Percentiles rank a stretch among this genome's conserved stretches.
phyloP scores from a whole-genome alignment of 768 basidiomycete species.

The Rhizopogon rudus region DNA sequence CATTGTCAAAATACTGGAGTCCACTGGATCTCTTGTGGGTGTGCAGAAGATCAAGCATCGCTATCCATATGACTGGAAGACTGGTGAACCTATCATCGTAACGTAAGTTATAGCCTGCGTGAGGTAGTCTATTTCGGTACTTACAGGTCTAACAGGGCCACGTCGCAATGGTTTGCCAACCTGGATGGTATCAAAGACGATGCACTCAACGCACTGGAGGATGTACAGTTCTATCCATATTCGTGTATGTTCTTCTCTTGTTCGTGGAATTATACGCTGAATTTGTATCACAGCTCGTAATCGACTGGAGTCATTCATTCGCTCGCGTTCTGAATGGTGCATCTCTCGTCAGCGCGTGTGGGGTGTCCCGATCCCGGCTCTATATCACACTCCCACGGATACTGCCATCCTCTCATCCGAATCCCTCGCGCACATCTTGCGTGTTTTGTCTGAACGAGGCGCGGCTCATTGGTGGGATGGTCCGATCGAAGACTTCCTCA shows the following conservation, averaged over 20 bases:
- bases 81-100: slow-evolving; percentile 86
- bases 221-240: slow-evolving; percentile 73
- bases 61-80: slow-evolving; percentile 98
- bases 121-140: slow-evolving; percentile 1
- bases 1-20: slow-evolving; percentile 57
- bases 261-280: neutral
- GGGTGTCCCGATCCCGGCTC: slow-evolving; percentile 94
- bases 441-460: slow-evolving; percentile 67
- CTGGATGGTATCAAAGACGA: slow-evolving; percentile 76
- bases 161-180: slow-evolving; percentile 97
- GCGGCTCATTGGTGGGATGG: slow-evolving; percentile 92
- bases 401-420: slow-evolving; percentile 57
- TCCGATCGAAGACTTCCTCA: slow-evolving; percentile 76
- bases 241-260: slow-evolving; percentile 45
- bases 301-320: slow-evolving; percentile 81
- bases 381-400: slow-evolving; percentile 63
- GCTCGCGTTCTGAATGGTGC: slow-evolving; percentile 94
- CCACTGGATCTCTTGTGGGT: slow-evolving; percentile 51
- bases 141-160: slow-evolving; percentile 50
- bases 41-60: slow-evolving; percentile 74
- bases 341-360: slow-evolving; percentile 96
- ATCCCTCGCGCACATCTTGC: slow-evolving; percentile 71
- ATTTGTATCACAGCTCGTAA: slow-evolving; percentile 55
- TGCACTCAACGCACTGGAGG: slow-evolving; percentile 63
- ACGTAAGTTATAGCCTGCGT: slow-evolving; percentile 45